A percentile compares a stretch with the other conserved stretches of the same genome.
These are phyloP conservation scores for Mesembryanthemum crystallinum DNA, from an alignment of 148 eudicot species.

Conservation along the genomic window DNA sequence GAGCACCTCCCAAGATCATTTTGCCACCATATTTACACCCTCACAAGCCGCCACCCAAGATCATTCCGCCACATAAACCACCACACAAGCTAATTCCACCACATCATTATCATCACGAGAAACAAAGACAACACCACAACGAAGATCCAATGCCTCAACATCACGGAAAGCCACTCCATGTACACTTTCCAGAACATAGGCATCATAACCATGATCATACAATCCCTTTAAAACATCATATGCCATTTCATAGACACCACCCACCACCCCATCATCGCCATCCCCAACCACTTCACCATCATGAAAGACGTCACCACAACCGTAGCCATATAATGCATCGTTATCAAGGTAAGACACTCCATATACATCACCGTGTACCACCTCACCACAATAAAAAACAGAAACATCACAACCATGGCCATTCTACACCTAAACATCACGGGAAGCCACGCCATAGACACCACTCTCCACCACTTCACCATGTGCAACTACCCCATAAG, in stretches of 20 bases:
- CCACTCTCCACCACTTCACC: not conserved
- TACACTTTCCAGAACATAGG: constrained; percentile 18
- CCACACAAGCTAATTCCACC: constrained; percentile 24
- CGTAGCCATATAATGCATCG: not conserved
- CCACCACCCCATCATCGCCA: constrained; percentile 24
- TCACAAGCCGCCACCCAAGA: constrained; percentile 20
- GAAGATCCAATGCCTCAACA: constrained; percentile 4
- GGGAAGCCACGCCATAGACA: constrained; percentile 18
- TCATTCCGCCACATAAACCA: constrained; percentile 10
- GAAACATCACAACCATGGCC: not conserved
- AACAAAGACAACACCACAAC: not conserved
- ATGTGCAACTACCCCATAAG: constrained; percentile 1
- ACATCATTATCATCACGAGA: constrained; percentile 5
- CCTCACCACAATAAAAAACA: constrained; percentile 11
- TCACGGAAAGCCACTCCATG: not conserved
- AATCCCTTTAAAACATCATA: not conserved
- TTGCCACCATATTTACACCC: constrained; percentile 28
- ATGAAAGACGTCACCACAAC: constrained; percentile 4
- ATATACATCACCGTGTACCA: constrained; percentile 7
- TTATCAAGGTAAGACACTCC: constrained; percentile 12
- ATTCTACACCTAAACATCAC: constrained; percentile 2
- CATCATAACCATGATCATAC: constrained; percentile 9
- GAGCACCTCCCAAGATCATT: constrained; percentile 25
- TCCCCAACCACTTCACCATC: constrained; percentile 20
- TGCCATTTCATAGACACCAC: constrained; percentile 5